These are phyloP conservation scores for Gossypium australe DNA, from an alignment of 345 rosid genomes.

Conservation along the genomic window DNA sequence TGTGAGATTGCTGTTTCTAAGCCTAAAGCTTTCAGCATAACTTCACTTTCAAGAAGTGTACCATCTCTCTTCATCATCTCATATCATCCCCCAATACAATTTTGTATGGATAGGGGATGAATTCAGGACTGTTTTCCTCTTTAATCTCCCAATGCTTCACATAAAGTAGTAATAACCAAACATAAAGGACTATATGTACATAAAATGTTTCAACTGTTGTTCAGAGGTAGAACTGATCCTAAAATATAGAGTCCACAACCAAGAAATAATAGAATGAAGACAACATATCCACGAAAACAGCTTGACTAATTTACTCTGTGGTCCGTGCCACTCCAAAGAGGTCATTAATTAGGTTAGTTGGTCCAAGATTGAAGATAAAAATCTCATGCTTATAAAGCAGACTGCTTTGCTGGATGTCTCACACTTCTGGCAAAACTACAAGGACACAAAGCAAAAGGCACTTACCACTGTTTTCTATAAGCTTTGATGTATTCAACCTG, in stretches of 20 bases:
- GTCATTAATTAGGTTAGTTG: neutral
- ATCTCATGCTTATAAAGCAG: constrained; percentile 4
- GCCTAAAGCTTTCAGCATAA: neutral
- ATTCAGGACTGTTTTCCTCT: neutral
- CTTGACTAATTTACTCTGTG: neutral
- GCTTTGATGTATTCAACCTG: constrained; percentile 92
- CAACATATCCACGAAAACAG: neutral
- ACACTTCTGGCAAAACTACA: neutral
- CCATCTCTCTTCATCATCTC: neutral
- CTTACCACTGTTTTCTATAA: constrained; percentile 91
- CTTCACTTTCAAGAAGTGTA: constrained; percentile 2
- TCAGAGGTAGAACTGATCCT: neutral
- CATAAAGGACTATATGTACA: neutral
- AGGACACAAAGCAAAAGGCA: constrained; percentile 8
- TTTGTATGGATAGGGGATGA: neutral
- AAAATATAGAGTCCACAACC: neutral
- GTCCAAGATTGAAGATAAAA: neutral
- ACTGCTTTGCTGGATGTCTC: neutral
- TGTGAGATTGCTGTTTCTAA: neutral
- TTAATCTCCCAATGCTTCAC: neutral
- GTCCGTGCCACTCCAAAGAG: neutral
- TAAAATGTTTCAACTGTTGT: neutral
- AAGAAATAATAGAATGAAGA: neutral
- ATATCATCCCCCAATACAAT: neutral
- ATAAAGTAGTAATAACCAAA: neutral